Percentiles rank a stretch among this genome's conserved stretches.
phyloP scores from a whole-genome alignment of 2,329 filamentous ascomycete species.

The Alternaria gansuensis region DNA sequence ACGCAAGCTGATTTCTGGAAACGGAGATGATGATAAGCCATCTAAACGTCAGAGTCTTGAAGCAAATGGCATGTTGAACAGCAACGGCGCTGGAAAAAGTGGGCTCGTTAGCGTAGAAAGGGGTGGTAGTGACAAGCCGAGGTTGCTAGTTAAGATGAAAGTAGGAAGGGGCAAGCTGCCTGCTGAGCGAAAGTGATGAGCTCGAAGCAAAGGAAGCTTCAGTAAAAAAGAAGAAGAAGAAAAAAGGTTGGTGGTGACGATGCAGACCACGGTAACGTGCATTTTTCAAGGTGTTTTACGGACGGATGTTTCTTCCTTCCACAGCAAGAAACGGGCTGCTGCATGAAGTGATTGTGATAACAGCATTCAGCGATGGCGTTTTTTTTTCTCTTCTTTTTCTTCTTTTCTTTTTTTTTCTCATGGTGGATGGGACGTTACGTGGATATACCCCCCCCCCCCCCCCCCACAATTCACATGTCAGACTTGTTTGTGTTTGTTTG shows the following conservation, averaged over 20 bases:
- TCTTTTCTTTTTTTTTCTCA: slow-evolving; percentile 1
- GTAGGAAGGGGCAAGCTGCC: slow-evolving; percentile 28
- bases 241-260: neutral
- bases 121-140: slow-evolving; percentile 25
- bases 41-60: slow-evolving; percentile 44
- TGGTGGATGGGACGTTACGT: slow-evolving; percentile 6
- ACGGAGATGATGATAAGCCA: slow-evolving; percentile 32
- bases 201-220: neutral
- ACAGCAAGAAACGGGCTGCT: neutral
- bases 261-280: slow-evolving; percentile 1
- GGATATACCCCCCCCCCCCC: slow-evolving; percentile 18
- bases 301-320: neutral
- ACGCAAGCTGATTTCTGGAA: slow-evolving; percentile 31
- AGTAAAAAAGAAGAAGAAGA: neutral
- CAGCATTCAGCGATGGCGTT: slow-evolving; percentile 42
- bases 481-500: neutral
- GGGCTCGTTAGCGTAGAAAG: slow-evolving; percentile 33
- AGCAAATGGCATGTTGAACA: slow-evolving; percentile 25
- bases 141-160: slow-evolving; percentile 35
- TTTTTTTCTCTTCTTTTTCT: slow-evolving; percentile 5
- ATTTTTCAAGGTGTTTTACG: slow-evolving; percentile 12
- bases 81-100: slow-evolving; percentile 20
- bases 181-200: neutral
- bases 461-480: slow-evolving; percentile 5
- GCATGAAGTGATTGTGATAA: slow-evolving; percentile 10